Evolutionary conservation across 2,329 filamentous ascomycete species (phyloP), one percentile per base, ranked within the genome.

Genomic region (Exophiala sp.): DNA sequence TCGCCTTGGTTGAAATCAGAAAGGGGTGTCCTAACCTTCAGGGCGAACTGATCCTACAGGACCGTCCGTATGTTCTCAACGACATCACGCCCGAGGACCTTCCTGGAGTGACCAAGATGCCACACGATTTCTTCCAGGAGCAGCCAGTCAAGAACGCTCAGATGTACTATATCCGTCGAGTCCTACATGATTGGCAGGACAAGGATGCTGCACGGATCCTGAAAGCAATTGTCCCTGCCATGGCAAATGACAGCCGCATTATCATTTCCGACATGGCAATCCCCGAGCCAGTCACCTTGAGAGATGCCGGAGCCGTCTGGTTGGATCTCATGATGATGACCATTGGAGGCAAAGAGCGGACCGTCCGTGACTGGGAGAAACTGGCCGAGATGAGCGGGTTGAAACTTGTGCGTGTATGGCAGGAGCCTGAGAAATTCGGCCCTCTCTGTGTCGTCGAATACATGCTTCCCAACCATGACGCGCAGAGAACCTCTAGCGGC

Each of bases 271-370:
- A 63, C 24, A 62, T 62, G 51, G 47, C 61, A 11, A 51, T 64
- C 11, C 62, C 61, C 0, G n/a, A 48, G 27, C 45, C 45, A 14
- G 45, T 48, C 21, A 48, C 45, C 4, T 56, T 59, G 8, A 54
- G 58, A 39, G 64, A 64, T 29, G 61, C 62, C 60, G 55, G 57
- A 5, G 52, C 57, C 2, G 61, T 64, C 46, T 63, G 61, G 61
- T 61, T 64, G 55, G 63, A 64, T 37, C 52, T 62, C 21, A 58
- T 63, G 40, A 62, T 64, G 46, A 62, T 66, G 58, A 54, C 64
- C 8, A 59, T 62, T 35, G 63, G 64, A 21, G 65, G 65, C 29
- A 63, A 65, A 50, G 60, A 64, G 38, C 58, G 58, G 24, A 58
- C 59, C 16, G 50, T 60, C 53, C 59, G 59, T 29, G 62, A 65